These are phyloP conservation scores for Boletellus ananiceps DNA, from an alignment of 768 basidiomycete species.

Conservation along the genomic window DNA sequence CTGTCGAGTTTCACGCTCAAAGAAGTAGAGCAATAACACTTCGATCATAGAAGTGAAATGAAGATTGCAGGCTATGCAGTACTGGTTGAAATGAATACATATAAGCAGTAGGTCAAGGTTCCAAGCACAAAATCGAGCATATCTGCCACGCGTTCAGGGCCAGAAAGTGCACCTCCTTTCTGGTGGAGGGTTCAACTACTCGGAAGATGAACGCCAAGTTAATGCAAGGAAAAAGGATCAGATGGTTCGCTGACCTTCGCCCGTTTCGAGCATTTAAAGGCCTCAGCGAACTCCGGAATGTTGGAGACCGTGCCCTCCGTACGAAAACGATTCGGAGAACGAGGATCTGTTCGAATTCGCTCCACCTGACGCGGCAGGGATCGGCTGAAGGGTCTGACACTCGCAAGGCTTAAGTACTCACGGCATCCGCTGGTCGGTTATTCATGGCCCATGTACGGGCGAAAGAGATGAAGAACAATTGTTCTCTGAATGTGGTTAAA, in stretches of 20 bases:
- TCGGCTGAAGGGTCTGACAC: background rate
- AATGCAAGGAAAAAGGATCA: background rate
- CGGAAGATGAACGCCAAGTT: background rate
- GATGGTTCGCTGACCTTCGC: constrained; percentile 54
- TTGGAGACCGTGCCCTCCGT: constrained; percentile 86
- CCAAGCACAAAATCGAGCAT: constrained; percentile 4
- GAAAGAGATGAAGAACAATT: constrained; percentile 91
- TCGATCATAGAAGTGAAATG: background rate
- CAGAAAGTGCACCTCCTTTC: constrained; percentile 81
- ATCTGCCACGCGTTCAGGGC: constrained; percentile 37
- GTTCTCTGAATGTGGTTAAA: constrained; percentile 54
- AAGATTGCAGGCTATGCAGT: background rate
- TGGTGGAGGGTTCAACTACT: constrained; percentile 74
- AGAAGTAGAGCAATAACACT: background rate
- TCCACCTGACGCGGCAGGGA: constrained; percentile 44
- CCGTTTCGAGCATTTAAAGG: constrained; percentile 74
- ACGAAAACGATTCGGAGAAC: constrained; percentile 76
- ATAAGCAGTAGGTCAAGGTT: constrained; percentile 4
- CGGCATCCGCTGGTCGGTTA: constrained; percentile 74
- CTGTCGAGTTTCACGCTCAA: background rate
- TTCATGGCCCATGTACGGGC: constrained; percentile 84
- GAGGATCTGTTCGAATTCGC: constrained; percentile 82
- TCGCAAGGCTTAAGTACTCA: constrained; percentile 32
- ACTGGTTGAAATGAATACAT: constrained; percentile 14
- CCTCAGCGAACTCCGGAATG: constrained; percentile 82